phyloP scores from a whole-genome alignment of 1,284 basidiomycete species.

The Coniferiporia weirii region DNA sequence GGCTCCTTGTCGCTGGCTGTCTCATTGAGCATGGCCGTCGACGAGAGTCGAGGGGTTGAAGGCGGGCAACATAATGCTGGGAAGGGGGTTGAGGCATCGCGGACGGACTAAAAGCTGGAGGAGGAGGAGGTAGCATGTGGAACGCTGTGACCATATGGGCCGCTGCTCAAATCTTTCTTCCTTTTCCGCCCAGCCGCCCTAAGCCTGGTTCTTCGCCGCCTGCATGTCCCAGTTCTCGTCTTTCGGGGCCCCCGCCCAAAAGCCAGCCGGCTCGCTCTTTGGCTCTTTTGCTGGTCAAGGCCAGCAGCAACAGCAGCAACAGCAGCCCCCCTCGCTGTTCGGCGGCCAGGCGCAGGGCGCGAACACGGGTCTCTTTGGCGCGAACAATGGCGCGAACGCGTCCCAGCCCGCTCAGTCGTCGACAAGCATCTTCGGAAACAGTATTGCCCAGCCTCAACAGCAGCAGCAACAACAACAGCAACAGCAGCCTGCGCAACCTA shows the following conservation, averaged over 20 bases:
- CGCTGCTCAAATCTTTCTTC: background rate
- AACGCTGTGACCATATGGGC: background rate
- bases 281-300: slow-evolving; percentile 25
- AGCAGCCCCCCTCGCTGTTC: slow-evolving; percentile 12
- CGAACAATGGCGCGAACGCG: slow-evolving; percentile 7
- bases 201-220: slow-evolving; percentile 27
- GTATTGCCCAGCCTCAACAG: slow-evolving; percentile 29
- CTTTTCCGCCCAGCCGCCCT: background rate
- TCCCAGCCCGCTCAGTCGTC: slow-evolving; percentile 22
- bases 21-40: slow-evolving; percentile 7
- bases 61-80: background rate
- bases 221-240: slow-evolving; percentile 10
- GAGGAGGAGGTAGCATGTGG: background rate
- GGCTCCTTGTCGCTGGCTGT: background rate
- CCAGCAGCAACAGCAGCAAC: slow-evolving; percentile 13
- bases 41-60: background rate
- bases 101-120: slow-evolving; percentile 2
- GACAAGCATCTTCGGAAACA: slow-evolving; percentile 32
- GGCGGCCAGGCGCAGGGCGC: slow-evolving; percentile 8
- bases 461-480: slow-evolving; percentile 30
- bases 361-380: slow-evolving; percentile 26
- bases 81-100: slow-evolving; percentile 3
- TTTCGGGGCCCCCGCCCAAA: slow-evolving; percentile 18
- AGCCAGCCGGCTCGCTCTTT: slow-evolving; percentile 29
- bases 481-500: slow-evolving; percentile 21